Evolutionary conservation across 306 rosid genomes (phyloP), one percentile per base, ranked within the genome.

Genomic region (Adenanthera pavonina): DNA sequence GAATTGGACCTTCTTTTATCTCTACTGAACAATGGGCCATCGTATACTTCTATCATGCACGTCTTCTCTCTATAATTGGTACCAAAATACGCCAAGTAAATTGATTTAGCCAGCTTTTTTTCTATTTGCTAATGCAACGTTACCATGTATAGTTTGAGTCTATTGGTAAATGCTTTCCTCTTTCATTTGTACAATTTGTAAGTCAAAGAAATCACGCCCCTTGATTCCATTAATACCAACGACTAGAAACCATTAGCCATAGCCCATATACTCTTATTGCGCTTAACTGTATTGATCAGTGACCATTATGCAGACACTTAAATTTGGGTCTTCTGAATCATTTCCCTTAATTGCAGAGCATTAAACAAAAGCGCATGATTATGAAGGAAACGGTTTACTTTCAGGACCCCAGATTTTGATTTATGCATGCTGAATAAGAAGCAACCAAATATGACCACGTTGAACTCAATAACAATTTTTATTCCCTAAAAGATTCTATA

Each of bases 341-440:
- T 6, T 7, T 15, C 2, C 44, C 13, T 66, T 38, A 66, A 66
- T 5, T 34, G 3, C 25, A 40, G 51, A 69, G 52, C 17, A 43
- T 43, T 69, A 69, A 14, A 10, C 17, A 10, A 12, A 43, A 44
- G 49, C 36, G n/a, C 8, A 46, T 20, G 19, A 44, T 69, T 5
- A 44, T 5, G 12, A n/a, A 51, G 36, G 20, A 56, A 52, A 76
- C 51, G 64, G 41, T 13, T 33, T 51, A 44, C 52, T 53, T 78
- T 30, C 2, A 8, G 30, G 49, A 38, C 25, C 8, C 20, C 56
- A 0, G 35, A 41, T 67, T 81, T 20, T 59, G 49, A 78, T 78
- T 25, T 38, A 65, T 88, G 84, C 82, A 62, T 78, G 86, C 87
- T 83, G 89, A 88, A 83, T 85, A 52, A 75, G 78, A 83, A 65